Percentiles rank a stretch among this genome's conserved stretches.
Conservation (phyloP, 2,329 filamentous ascomycete species). For the Neocatenulostroma microsporum region DNA sequence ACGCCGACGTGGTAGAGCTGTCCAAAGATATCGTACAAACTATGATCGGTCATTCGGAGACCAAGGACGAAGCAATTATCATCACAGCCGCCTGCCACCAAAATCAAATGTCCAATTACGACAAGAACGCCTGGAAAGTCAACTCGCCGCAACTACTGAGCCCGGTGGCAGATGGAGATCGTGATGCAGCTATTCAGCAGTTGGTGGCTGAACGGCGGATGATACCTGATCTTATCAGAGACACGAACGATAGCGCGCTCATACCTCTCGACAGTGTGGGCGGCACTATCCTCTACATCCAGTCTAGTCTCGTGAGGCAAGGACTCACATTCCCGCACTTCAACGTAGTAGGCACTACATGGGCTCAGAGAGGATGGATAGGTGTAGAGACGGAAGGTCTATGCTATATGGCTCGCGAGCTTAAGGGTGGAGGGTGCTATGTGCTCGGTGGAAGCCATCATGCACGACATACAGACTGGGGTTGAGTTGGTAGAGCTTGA, state of each 20-base stretch:
- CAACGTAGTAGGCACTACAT: conserved; percentile 31
- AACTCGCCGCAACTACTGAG: conserved; percentile 3
- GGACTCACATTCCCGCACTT: conserved; percentile 30
- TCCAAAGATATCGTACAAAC: conserved; percentile 25
- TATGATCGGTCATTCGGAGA: conserved; percentile 26
- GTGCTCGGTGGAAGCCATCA: conserved; percentile 13
- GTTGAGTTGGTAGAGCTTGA: neutral
- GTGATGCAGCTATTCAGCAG: conserved; percentile 4
- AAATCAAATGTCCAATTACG: conserved; percentile 29
- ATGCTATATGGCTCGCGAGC: conserved; percentile 23
- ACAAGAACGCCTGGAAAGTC: conserved; percentile 31
- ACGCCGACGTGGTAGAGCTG: conserved; percentile 32
- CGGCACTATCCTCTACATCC: conserved; percentile 31
- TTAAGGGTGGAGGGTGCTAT: conserved; percentile 14
- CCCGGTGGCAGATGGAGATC: conserved; percentile 4
- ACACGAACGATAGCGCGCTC: conserved; percentile 25
- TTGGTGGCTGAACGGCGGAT: conserved; percentile 9
- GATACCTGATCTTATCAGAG: conserved; percentile 16
- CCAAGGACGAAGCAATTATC: conserved; percentile 24
- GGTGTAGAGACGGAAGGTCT: conserved; percentile 34
- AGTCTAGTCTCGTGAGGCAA: conserved; percentile 26
- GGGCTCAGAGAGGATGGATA: conserved; percentile 29
- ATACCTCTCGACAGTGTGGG: conserved; percentile 32
- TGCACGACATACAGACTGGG: conserved; percentile 16
- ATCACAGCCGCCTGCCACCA: conserved; percentile 30